Conservation (phyloP, 371 early-diverging fungal genomes). For the Thermomucor indicae-seudaticae region DNA sequence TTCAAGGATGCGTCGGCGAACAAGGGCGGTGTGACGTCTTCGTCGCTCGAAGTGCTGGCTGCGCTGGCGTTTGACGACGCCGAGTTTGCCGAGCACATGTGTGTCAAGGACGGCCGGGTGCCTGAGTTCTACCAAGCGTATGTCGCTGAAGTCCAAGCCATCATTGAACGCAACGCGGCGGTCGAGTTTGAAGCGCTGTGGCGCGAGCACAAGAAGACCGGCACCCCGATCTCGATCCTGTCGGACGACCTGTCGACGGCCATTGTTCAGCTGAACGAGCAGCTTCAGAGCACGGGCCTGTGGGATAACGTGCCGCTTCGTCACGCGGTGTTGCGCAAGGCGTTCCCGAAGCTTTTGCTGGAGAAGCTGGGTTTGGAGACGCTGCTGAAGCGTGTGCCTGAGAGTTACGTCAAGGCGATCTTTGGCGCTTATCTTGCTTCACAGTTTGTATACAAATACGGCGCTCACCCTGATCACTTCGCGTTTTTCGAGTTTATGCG, state of each 20-base stretch:
- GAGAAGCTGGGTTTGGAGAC: constrained; percentile 89
- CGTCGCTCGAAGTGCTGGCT: constrained; percentile 93
- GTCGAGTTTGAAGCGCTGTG: constrained; percentile 95
- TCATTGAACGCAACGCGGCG: constrained; percentile 92
- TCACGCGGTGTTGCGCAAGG: constrained; percentile 76
- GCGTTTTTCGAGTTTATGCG: constrained; percentile 98
- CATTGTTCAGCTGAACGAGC: constrained; percentile 91
- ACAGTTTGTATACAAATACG: constrained; percentile 95
- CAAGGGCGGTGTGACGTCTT: constrained; percentile 98
- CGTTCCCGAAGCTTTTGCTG: constrained; percentile 89
- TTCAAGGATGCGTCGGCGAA: constrained; percentile 99
- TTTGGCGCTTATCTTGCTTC: constrained; percentile 94
- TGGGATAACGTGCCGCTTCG: constrained; percentile 92
- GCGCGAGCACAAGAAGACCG: constrained; percentile 78
- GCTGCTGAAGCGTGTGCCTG: constrained; percentile 86
- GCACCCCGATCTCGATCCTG: constrained; percentile 77
- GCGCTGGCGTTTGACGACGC: constrained; percentile 91
- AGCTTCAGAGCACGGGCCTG: constrained; percentile 84
- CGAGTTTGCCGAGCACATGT: constrained; percentile 90
- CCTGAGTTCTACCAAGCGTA: constrained; percentile 91
- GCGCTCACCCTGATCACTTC: constrained; percentile 91
- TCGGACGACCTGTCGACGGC: constrained; percentile 91
- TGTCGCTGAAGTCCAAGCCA: constrained; percentile 84
- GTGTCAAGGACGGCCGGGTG: constrained; percentile 71
- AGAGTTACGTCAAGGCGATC: constrained; percentile 93